Evolutionary conservation across 2,329 filamentous ascomycete species (phyloP), one percentile per base, ranked within the genome.

Genomic region (Alternaria sp.): DNA sequence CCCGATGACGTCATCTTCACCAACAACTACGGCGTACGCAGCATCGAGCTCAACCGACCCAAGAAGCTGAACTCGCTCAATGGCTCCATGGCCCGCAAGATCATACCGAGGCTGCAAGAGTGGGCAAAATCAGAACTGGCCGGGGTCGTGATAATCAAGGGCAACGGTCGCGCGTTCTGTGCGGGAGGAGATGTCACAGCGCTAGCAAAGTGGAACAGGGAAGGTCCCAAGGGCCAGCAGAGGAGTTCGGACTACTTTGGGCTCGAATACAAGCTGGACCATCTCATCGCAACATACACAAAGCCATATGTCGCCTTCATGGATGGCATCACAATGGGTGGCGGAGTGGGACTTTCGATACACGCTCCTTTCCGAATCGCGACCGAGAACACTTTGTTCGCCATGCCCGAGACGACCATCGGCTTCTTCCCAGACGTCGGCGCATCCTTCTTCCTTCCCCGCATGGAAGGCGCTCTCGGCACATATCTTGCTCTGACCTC

Each of bases 351-450:
- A 6, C 85, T 99, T 56, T 96, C 91, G 77, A 86, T 97, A 51
- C 96, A 99, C 79, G 94, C 95, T 2, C 96, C 95, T 3, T 94
- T 99, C 84, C 86, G 95, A 60, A 96, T 99, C 74, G 95, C 95
- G 36, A 99, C 95, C 3, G 95, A 99, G 80, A 90, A 90, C 74
- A 99, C 95, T 5, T 81, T 96, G 46, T 98, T 99, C 72, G 93
- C 96, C 68, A 99, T 99, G 95, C 95, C 95, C 29, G 95, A 99
- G 81, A 99, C 95, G 4, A 96, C 88, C 8, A 99, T 99, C 73
- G 95, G 95, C 37, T 97, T 98, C 84, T 99, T 99, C 84, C 95
- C 96, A 6, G 96, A 99, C 73, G 95, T 99, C 48, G 95, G 95
- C 61, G 96, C 90, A 31, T 96, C 92, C 10, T 99, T 98, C 83